These are phyloP conservation scores for button mushroom (Agaricus bisporus) DNA, from an alignment of 768 basidiomycete species.

Conservation along the genomic window DNA sequence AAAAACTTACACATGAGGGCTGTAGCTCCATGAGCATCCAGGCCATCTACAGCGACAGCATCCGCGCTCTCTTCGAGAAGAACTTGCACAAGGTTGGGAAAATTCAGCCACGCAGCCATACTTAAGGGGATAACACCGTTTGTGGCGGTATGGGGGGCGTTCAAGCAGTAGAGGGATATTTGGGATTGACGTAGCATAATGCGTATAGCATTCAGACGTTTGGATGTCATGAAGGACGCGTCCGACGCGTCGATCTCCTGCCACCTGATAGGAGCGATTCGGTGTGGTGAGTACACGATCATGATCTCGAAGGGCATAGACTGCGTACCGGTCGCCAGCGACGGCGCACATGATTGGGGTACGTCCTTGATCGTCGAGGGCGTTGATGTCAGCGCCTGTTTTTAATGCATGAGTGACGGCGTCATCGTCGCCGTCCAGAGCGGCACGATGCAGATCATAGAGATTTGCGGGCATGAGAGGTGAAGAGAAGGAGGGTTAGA, in stretches of 20 bases:
- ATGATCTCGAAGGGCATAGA: constrained; percentile 1
- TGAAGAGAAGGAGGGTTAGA: constrained; percentile 11
- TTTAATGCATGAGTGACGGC: constrained; percentile 48
- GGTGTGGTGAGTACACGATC: not conserved
- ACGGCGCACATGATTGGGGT: constrained; percentile 65
- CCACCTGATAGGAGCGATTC: constrained; percentile 41
- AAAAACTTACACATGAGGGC: constrained; percentile 73
- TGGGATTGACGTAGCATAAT: constrained; percentile 48
- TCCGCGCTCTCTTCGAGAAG: constrained; percentile 61
- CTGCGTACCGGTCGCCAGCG: constrained; percentile 62
- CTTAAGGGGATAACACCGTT: constrained; percentile 73
- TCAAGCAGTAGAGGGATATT: constrained; percentile 63
- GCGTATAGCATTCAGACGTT: constrained; percentile 53
- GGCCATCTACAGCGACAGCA: constrained; percentile 63
- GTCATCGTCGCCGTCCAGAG: constrained; percentile 48
- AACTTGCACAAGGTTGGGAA: constrained; percentile 50
- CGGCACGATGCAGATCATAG: constrained; percentile 45
- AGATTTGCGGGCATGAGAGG: constrained; percentile 26
- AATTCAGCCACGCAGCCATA: constrained; percentile 74
- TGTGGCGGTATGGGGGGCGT: constrained; percentile 65
- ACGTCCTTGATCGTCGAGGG: constrained; percentile 52
- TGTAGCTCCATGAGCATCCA: constrained; percentile 71
- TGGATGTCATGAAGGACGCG: constrained; percentile 58
- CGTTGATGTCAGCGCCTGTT: constrained; percentile 64
- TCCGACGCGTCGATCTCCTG: constrained; percentile 61